Evolutionary conservation across 371 early-diverging fungal genomes (phyloP).

Genomic region (Syncephalastrum sp.): DNA sequence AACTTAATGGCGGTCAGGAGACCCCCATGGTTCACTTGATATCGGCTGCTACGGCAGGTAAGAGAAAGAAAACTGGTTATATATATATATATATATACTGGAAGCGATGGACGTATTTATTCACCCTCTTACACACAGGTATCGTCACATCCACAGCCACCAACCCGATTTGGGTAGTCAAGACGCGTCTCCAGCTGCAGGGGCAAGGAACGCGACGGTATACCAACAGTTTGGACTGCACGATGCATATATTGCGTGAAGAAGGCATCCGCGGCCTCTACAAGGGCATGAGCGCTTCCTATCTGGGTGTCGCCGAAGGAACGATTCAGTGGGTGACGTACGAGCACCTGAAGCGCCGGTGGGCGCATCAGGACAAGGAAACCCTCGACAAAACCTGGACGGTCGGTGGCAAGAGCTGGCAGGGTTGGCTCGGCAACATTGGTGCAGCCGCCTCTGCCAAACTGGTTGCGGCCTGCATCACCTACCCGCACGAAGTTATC

Average conservation of each 20-base stretch:
- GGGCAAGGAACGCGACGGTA: conserved; percentile 52
- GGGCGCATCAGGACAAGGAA: conserved; percentile 17
- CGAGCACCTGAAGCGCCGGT: conserved; percentile 79
- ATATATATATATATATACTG: neutral
- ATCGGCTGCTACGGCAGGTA: conserved; percentile 85
- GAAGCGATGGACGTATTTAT: neutral
- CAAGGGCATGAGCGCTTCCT: conserved; percentile 90
- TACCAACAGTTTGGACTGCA: conserved; percentile 76
- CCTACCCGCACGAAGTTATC: conserved; percentile 86
- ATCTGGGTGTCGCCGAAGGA: conserved; percentile 82
- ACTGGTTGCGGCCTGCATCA: conserved; percentile 80
- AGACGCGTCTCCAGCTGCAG: conserved; percentile 93
- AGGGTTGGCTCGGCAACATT: conserved; percentile 76
- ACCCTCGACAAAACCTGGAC: conserved; percentile 5
- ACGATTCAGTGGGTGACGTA: conserved; percentile 95
- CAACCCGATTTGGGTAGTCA: conserved; percentile 97
- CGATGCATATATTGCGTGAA: conserved; percentile 59
- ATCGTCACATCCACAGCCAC: conserved; percentile 78
- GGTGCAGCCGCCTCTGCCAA: conserved; percentile 87
- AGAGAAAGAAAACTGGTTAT: neutral
- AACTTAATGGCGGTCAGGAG: conserved; percentile 75
- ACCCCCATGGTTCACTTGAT: conserved; percentile 77
- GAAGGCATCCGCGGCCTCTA: conserved; percentile 88
- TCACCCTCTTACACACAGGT: conserved; percentile 18
- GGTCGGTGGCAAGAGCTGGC: conserved; percentile 34